These are phyloP conservation scores for Hypoxylon sp. DNA, from an alignment of 2,329 filamentous ascomycete species.

Conservation along the genomic window DNA sequence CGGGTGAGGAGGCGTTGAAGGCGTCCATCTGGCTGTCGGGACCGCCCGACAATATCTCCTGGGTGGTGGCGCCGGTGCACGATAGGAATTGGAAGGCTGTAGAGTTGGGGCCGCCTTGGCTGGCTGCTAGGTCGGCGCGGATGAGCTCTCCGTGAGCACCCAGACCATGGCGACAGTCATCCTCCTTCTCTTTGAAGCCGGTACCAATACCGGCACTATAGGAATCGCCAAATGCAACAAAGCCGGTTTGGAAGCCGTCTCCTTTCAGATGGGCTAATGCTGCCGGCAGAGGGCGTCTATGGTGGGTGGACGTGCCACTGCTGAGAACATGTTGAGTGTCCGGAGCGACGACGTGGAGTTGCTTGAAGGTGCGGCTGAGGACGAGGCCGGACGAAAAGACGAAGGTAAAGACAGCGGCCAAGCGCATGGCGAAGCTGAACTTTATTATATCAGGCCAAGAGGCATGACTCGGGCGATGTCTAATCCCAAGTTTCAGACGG, in stretches of 20 bases:
- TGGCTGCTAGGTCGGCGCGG: conserved; percentile 51
- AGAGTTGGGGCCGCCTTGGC: conserved; percentile 42
- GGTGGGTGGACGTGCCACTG: not conserved
- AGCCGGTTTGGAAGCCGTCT: conserved; percentile 45
- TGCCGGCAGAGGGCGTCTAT: conserved; percentile 15
- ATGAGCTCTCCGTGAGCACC: conserved; percentile 59
- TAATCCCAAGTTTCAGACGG: conserved; percentile 10
- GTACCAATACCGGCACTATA: conserved; percentile 64
- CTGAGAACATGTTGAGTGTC: conserved; percentile 37
- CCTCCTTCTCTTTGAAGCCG: conserved; percentile 54
- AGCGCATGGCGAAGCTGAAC: conserved; percentile 39
- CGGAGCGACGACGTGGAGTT: conserved; percentile 18
- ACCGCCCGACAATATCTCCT: conserved; percentile 54
- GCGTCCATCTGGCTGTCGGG: conserved; percentile 57
- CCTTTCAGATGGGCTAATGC: conserved; percentile 3
- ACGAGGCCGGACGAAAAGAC: conserved; percentile 10
- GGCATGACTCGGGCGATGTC: conserved; percentile 17
- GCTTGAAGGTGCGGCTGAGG: conserved; percentile 12
- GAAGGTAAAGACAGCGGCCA: conserved; percentile 18
- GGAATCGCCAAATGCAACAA: conserved; percentile 60
- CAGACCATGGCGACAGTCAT: conserved; percentile 57
- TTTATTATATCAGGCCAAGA: conserved; percentile 14
- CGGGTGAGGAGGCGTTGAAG: conserved; percentile 54
- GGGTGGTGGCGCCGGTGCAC: conserved; percentile 59
- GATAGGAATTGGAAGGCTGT: conserved; percentile 59